These are phyloP conservation scores for Bonia amplexicaulis DNA, from an alignment of 176 grass and related monocot genomes.

Conservation along the genomic window DNA sequence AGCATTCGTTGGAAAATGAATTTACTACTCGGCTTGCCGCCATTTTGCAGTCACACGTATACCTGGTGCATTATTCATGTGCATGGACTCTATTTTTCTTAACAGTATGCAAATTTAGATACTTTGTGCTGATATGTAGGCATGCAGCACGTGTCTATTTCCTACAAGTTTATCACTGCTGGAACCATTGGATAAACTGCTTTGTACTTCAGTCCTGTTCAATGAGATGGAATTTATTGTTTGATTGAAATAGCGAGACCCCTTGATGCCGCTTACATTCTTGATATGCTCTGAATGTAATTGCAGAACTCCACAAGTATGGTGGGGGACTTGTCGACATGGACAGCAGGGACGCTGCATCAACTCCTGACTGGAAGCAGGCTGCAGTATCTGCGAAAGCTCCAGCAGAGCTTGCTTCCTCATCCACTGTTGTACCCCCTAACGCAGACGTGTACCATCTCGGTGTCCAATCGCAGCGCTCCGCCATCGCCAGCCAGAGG, in stretches of 20 bases:
- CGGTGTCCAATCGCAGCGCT: constrained; percentile 56
- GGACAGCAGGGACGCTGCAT: constrained; percentile 49
- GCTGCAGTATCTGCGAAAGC: constrained; percentile 44
- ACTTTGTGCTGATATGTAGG: neutral
- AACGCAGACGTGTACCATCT: constrained; percentile 75
- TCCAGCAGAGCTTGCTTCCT: constrained; percentile 27
- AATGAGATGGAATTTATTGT: neutral
- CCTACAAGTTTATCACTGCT: neutral
- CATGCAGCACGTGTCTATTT: neutral
- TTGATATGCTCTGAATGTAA: neutral
- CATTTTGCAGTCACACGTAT: neutral
- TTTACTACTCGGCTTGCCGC: neutral
- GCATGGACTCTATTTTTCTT: neutral
- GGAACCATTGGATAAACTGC: neutral
- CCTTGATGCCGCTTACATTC: neutral
- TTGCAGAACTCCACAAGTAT: constrained; percentile 89
- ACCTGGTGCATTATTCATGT: neutral
- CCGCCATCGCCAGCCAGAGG: constrained; percentile 50
- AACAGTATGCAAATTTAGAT: neutral
- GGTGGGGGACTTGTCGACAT: constrained; percentile 69
- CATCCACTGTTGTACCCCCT: constrained; percentile 28
- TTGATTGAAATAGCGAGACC: neutral
- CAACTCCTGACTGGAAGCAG: constrained; percentile 67
- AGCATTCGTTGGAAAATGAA: neutral
- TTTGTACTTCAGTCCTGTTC: neutral